Base-by-base conservation (phyloP, 352 stramenopile species). In the Phytophthora chlamydospora region DNA sequence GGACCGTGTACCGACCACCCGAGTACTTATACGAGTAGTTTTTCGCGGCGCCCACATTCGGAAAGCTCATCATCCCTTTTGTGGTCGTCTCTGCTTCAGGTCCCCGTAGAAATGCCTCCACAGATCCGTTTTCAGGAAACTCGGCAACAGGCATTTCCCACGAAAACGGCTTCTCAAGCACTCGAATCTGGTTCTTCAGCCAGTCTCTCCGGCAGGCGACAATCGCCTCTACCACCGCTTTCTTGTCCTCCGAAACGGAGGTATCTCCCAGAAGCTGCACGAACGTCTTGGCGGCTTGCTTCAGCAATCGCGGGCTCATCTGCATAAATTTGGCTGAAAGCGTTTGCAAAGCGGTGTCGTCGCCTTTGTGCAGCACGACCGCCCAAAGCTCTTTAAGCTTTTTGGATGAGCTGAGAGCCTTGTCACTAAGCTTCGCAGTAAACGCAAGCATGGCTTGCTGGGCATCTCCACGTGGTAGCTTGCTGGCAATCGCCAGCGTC, bases 121-220 rank as follows among this genome's bases (percentile, higher is more conserved):
- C 32, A 10, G 60, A 2, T 6, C 3, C 32, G 7, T 46, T 44
- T 2, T 62, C 45, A 14, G 27, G 36, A 27, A 58, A 57, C 1
- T 39, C 38, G 4, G 59, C 51, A 19, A 34, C 19, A 31, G 51
- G 51, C 59, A 68, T 62, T 33, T 56, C 33, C 59, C 59, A 68
- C 24, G 51, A 62, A 16, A 68, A 68, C 6, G 59, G 51, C 38
- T 62, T 55, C 9, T 36, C 59, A 19, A 68, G 35, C 13, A 19
- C 16, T 11, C 8, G 38, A 21, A 58, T 55, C 29, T 62, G 59
- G 31, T 48, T 40, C 6, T 45, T 38, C 16, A 66, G 6, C 62
- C 62, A 71, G 17, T 66, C 33, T 14, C 50, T 45, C 2, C 38
- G 45, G 12, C 12, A 9, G 19, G 9, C 11, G 36, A 31, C 29